Base-by-base conservation (phyloP, 441 rosid genomes). In the Populus tomentosa region DNA sequence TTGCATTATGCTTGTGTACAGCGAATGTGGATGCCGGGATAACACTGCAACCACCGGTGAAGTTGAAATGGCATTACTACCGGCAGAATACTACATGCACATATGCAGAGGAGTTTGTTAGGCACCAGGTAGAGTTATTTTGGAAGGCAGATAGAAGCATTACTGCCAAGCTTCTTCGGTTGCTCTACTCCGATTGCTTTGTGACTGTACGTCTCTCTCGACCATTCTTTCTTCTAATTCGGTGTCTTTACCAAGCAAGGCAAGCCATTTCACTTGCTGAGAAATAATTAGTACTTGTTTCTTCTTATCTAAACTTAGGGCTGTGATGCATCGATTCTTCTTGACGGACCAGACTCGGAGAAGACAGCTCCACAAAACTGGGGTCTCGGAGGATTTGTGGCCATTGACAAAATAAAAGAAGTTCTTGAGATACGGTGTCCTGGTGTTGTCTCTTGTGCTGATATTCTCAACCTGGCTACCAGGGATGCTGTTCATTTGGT, bases 391-490 rank as follows among this genome's bases (percentile, higher is more conserved):
- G 97, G 81, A 21, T 93, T 91, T 18, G 85, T 32, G 7, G 13
- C 89, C 61, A 91, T 93, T 23, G 93, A 93, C 84, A 88, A 88
- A 86, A 91, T 92, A 88, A 95, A 95, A 77, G 1, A 24, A 3
- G 97, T 90, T 46, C 84, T 95, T 75, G 97, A 93, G 80, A 10
- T 67, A 2, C 82, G 89, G 5, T 93, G 97, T 84, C 95, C 95
- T 0, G 93, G 96, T 21, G 87, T 86, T 8, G 98, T 93, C 74
- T 95, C 99, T 50, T 93, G 98, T 66, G 89, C 98, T 18, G 98
- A 95, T 70, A 92, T 95, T 69, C 97, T 95, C 81, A 88, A 92
- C 83, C 93, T 95, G 2, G 99, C 98, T 35, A 79, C 98, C 16
- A 80, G 97, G 33, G 99, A 95, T 83, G 97, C 98, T 24, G 89